Evolutionary conservation across 306 rosid genomes (phyloP), one percentile per base, ranked within the genome.

Genomic region (Cicer arietinum): DNA sequence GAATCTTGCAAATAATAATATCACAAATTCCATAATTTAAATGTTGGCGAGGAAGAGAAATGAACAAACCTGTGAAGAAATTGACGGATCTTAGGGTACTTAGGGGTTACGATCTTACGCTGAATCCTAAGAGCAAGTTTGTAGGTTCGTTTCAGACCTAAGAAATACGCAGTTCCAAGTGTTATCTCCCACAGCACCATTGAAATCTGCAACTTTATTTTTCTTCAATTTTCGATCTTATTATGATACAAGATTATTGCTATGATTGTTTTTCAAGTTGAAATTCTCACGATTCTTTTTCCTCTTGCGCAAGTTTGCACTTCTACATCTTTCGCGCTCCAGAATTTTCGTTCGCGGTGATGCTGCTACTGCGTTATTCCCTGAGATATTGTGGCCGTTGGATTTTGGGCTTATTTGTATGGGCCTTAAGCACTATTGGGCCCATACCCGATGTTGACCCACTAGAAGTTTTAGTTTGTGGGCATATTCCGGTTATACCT

Each of bases 161-260:
- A 48, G 81, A 94, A 94, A 84, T 91, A 94, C 20, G 98, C 97
- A 45, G 97, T 91, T 66, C 84, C 97, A 11, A 91, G 77, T n/a
- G 98, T 87, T 81, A 94, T 87, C 86, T 94, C 98, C 98, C 95
- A 94, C 5, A 94, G 83, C 86, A 94, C 98, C 98, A 94, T 90
- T 71, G 72, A 73, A n/a, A 18, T 79, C 50, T 14, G n/a, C 63
- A 60, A 45, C 57, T 25, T 16, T 67, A 22, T 45, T 35, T 6
- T 62, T 58, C 72, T 44, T 17, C 51, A 30, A 44, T 35, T 58
- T 41, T 63, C 11, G 12, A 46, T 67, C 8, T 57, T 42, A 6
- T 16, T 44, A 67, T 35, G 25, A 44, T n/a, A 52, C 22, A 42
- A 35, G 39, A 74, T 30, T 30, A 30, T 25, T 8, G 51, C 11